These are phyloP conservation scores for Fusarium citri DNA, from an alignment of 2,329 filamentous ascomycete genomes.

Conservation along the genomic window DNA sequence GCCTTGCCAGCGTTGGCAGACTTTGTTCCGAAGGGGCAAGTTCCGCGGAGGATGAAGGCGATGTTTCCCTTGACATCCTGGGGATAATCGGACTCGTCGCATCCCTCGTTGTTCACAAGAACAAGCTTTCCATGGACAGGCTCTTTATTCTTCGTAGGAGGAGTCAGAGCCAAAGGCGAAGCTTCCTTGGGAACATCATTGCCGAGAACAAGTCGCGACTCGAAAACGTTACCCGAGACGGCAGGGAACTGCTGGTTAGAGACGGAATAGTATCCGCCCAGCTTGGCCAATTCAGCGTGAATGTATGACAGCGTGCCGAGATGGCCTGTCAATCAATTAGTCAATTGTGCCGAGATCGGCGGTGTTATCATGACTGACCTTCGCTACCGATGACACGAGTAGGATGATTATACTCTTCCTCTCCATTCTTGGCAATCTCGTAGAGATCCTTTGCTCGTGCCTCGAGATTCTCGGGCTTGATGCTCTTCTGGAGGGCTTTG, in stretches of 20 bases:
- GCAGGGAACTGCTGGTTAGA: constrained; percentile 74
- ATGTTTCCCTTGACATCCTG: constrained; percentile 69
- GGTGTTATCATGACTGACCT: constrained; percentile 54
- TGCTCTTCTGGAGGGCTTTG: constrained; percentile 66
- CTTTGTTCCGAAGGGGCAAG: constrained; percentile 78
- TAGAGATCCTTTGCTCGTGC: constrained; percentile 71
- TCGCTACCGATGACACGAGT: constrained; percentile 77
- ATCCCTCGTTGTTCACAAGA: constrained; percentile 73
- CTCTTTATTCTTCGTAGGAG: constrained; percentile 70
- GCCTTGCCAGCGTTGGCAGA: constrained; percentile 74
- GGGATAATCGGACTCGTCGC: constrained; percentile 72
- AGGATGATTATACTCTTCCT: constrained; percentile 73
- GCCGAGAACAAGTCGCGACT: constrained; percentile 69
- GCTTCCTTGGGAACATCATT: constrained; percentile 62
- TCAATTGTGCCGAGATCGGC: neutral
- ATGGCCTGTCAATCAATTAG: constrained; percentile 61
- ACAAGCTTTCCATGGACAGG: constrained; percentile 70
- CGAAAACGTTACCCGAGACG: constrained; percentile 68
- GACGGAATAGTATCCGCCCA: constrained; percentile 71
- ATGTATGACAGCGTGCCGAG: constrained; percentile 73
- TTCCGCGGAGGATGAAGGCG: constrained; percentile 76
- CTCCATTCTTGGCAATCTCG: constrained; percentile 68
- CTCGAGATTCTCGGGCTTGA: constrained; percentile 67
- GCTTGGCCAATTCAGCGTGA: constrained; percentile 62
- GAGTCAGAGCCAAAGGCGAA: constrained; percentile 72